Evolutionary conservation across 225 moss, liverwort and hornwort species (phyloP).

Genomic region (Pseudisothecium myosuroides): DNA sequence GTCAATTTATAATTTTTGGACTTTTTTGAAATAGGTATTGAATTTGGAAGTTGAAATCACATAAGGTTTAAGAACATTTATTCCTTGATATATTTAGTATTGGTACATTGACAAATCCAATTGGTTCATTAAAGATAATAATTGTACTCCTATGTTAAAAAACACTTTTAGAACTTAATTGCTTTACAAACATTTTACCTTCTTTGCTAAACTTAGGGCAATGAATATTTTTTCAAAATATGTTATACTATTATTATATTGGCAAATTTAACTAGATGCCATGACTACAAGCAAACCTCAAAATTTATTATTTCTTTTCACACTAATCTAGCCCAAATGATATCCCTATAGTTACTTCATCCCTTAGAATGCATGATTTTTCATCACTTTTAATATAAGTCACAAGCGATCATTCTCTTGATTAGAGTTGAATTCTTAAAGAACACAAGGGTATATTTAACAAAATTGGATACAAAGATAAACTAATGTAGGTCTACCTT

Average conservation of each 20-base stretch:
- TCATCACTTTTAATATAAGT: not conserved
- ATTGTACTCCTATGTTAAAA: too few relatives aligned
- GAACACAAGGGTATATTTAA: too few relatives aligned
- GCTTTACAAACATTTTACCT: too few relatives aligned
- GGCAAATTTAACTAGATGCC: not conserved
- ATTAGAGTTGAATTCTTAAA: not conserved
- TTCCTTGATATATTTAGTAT: fast-evolving
- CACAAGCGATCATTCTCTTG: not conserved
- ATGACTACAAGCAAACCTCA: not conserved
- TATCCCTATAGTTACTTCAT: not conserved
- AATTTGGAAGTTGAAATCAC: not conserved
- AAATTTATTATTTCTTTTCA: not conserved
- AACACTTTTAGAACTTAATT: not conserved
- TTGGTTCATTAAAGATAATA: not conserved
- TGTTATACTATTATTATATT: not conserved
- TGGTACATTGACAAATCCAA: not conserved
- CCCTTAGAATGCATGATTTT: not conserved
- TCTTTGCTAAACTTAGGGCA: not conserved
- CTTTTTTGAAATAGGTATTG: not conserved
- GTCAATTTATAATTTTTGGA: not conserved
- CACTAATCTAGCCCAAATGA: too few relatives aligned
- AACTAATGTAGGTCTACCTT: not conserved
- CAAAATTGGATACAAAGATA: not conserved
- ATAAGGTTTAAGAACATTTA: not conserved
- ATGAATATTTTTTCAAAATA: fast-evolving